These are phyloP conservation scores for Hanseniaspora osmophila DNA, from an alignment of 805 yeast species.

Conservation along the genomic window DNA sequence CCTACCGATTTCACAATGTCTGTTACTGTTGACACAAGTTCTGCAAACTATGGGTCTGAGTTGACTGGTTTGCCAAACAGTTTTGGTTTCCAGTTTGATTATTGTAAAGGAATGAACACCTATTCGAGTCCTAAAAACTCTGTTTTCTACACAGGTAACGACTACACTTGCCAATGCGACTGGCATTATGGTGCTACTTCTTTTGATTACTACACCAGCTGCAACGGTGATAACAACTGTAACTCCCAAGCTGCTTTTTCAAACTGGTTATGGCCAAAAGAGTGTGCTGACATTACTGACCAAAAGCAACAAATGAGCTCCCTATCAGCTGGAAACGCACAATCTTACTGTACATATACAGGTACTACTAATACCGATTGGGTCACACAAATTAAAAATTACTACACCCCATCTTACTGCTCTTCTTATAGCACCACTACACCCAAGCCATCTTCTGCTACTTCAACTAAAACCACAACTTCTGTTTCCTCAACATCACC, in stretches of 20 bases:
- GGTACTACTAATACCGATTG: not conserved
- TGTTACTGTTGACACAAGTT: not conserved
- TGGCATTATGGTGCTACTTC: constrained; percentile 5
- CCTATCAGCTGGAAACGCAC: not conserved
- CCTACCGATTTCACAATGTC: not conserved
- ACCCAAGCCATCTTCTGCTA: no score
- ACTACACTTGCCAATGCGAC: constrained; percentile 1
- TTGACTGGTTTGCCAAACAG: not conserved
- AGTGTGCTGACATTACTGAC: not conserved
- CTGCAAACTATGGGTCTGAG: not conserved
- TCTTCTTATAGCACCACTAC: no score
- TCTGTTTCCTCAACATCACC: no score
- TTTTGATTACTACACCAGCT: constrained; percentile 4
- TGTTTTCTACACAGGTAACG: not conserved
- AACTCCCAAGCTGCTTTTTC: constrained; percentile 3
- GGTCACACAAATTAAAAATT: not conserved
- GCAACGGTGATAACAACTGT: constrained; percentile 4
- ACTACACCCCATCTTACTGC: no score
- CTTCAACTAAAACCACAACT: no score
- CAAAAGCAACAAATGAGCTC: not conserved
- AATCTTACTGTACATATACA: not conserved
- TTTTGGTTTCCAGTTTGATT: constrained; percentile 6
- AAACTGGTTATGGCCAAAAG: constrained; percentile 4
- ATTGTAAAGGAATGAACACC: constrained; percentile 2
- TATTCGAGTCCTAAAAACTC: not conserved